phyloP scores from a whole-genome alignment of 2,329 filamentous ascomycete genomes.

The Pseudopithomyces maydicus region DNA sequence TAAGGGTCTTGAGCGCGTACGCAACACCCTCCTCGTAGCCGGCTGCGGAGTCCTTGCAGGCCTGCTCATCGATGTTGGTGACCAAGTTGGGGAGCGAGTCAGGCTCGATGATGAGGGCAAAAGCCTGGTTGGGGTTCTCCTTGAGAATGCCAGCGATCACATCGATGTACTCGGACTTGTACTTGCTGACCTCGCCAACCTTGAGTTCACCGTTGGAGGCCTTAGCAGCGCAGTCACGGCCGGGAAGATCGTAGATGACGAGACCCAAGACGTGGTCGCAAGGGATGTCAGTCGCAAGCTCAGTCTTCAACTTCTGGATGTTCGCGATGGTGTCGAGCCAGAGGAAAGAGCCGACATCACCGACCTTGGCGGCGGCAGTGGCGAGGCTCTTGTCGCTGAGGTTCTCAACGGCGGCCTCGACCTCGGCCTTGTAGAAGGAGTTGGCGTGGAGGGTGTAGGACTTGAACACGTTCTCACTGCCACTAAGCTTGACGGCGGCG shows the following conservation, averaged over 20 bases:
- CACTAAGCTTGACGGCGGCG: constrained; percentile 6
- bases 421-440: constrained; percentile 8
- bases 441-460: constrained; percentile 5
- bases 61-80: constrained; percentile 30
- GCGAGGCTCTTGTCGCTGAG: constrained; percentile 2
- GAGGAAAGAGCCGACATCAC: constrained; percentile 4
- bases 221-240: constrained; percentile 80
- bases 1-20: constrained; percentile 34
- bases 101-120: constrained; percentile 36
- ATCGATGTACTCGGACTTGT: constrained; percentile 37
- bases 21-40: constrained; percentile 36
- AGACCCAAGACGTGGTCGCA: constrained; percentile 18
- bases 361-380: constrained; percentile 3
- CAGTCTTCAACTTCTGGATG: constrained; percentile 5
- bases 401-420: constrained; percentile 1
- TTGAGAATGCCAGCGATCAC: constrained; percentile 17
- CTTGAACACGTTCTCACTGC: constrained; percentile 9
- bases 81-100: constrained; percentile 35
- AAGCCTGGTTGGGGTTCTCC: constrained; percentile 23
- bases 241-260: constrained; percentile 92
- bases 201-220: constrained; percentile 67
- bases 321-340: constrained; percentile 9
- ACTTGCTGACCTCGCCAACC: constrained; percentile 18
- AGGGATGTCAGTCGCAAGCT: constrained; percentile 3
- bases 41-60: constrained; percentile 28